Evolutionary conservation across 306 rosid species (phyloP).

Genomic region (Geum urbanum): DNA sequence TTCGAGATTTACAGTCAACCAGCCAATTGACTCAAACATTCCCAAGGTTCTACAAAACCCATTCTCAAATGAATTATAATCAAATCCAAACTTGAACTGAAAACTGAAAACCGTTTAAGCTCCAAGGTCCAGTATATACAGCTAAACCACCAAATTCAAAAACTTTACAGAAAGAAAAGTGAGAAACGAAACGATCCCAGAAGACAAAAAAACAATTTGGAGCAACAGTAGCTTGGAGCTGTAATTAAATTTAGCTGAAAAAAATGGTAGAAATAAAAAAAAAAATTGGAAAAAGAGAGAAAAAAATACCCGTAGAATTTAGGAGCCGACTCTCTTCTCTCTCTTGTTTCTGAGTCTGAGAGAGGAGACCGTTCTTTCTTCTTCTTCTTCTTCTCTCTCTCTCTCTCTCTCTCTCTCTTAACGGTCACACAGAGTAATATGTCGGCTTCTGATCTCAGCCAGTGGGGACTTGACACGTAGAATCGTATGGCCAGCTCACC

Average conservation of each 20-base stretch:
- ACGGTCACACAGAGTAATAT: conserved; percentile 36
- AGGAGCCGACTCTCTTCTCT: not conserved
- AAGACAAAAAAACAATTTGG: not conserved
- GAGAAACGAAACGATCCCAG: not conserved
- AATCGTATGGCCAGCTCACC: conserved; percentile 47
- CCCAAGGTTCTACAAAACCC: conserved; percentile 21
- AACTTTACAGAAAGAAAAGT: conserved; percentile 4
- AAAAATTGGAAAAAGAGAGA: too few relatives aligned
- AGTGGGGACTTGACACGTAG: conserved; percentile 13
- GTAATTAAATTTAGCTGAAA: conserved; percentile 15
- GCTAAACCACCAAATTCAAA: conserved; percentile 30
- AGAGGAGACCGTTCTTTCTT: too few relatives aligned
- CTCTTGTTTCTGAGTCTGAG: too few relatives aligned
- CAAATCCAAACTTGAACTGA: conserved; percentile 16
- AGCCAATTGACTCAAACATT: conserved; percentile 28
- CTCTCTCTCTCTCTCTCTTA: conserved; percentile 32
- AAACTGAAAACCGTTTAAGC: conserved; percentile 22
- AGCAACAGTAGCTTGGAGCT: conserved; percentile 11
- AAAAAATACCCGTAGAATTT: not conserved
- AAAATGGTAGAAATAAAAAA: conserved; percentile 15
- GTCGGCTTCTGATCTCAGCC: conserved; percentile 54
- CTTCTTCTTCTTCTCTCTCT: too few relatives aligned
- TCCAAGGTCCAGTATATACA: conserved; percentile 19
- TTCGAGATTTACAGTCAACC: conserved; percentile 54
- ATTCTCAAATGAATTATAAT: not conserved